Conservation (phyloP, 1,284 basidiomycete genomes). For the Apiotrichum veenhuisii region DNA sequence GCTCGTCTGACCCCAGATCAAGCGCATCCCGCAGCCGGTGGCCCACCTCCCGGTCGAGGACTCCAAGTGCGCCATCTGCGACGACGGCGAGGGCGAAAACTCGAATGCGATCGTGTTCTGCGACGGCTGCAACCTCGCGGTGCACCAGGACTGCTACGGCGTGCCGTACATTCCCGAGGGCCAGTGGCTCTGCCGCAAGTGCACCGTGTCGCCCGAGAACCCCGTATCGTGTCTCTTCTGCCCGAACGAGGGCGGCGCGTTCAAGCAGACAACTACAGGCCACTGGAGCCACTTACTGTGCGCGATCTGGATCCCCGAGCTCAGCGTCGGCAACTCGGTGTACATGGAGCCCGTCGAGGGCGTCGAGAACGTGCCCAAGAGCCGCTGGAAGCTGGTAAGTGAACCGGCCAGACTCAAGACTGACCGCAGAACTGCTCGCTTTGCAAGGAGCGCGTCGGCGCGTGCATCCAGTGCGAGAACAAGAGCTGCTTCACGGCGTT, state of each 20-base stretch:
- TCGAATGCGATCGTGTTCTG: constrained; percentile 99
- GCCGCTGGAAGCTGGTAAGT: constrained; percentile 87
- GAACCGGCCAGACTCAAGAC: neutral
- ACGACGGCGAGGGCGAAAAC: constrained; percentile 97
- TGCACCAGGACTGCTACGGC: constrained; percentile 99
- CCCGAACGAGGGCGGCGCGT: constrained; percentile 94
- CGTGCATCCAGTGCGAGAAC: constrained; percentile 96
- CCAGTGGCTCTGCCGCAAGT: constrained; percentile 98
- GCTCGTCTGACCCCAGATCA: constrained; percentile 59
- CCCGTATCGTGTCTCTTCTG: constrained; percentile 83
- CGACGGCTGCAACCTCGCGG: constrained; percentile 97
- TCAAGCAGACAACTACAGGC: constrained; percentile 91
- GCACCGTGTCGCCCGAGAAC: constrained; percentile 94
- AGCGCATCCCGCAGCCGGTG: constrained; percentile 80
- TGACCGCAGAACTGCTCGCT: constrained; percentile 71
- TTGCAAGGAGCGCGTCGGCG: constrained; percentile 76
- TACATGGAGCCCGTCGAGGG: constrained; percentile 99
- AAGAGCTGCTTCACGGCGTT: constrained; percentile 88
- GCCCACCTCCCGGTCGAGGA: constrained; percentile 79
- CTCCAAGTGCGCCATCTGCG: constrained; percentile 93
- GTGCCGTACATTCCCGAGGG: constrained; percentile 99
- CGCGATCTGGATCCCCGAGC: constrained; percentile 97
- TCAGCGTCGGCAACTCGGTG: constrained; percentile 85
- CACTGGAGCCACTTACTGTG: constrained; percentile 97
- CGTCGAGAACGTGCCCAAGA: constrained; percentile 81